phyloP scores from a whole-genome alignment of 2,329 filamentous ascomycete genomes.

The Fusarium sp. region DNA sequence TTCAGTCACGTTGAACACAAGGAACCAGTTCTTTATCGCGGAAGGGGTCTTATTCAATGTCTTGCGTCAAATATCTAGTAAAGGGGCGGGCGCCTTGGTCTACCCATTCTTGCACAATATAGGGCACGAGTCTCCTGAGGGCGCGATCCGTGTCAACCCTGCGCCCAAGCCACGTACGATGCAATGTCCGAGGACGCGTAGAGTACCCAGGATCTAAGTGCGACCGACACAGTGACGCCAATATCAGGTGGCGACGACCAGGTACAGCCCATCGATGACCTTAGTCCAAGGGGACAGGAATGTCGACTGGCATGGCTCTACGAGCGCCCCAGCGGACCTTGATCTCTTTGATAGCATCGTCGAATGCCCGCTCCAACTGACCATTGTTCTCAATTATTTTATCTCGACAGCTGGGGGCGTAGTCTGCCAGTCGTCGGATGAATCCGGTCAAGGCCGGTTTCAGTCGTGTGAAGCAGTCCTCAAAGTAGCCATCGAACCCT shows the following conservation, averaged over 20 bases:
- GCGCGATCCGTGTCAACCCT: constrained; percentile 12
- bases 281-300: constrained; percentile 21
- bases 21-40: background rate
- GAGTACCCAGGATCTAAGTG: background rate
- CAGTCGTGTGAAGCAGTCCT: constrained; percentile 20
- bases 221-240: constrained; percentile 4
- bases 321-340: background rate
- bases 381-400: constrained; percentile 22
- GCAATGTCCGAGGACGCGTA: background rate
- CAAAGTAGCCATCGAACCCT: constrained; percentile 22
- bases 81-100: background rate
- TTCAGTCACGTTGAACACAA: background rate
- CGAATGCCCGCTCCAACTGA: constrained; percentile 15
- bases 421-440: constrained; percentile 6
- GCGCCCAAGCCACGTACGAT: constrained; percentile 9
- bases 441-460: constrained; percentile 7
- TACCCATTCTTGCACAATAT: background rate
- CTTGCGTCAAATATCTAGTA: background rate
- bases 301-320: constrained; percentile 2
- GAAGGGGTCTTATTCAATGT: background rate
- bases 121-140: constrained; percentile 26
- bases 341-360: constrained; percentile 1
- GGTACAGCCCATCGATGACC: constrained; percentile 14
- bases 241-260: background rate
- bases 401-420: constrained; percentile 9